phyloP scores from a whole-genome alignment of 2,329 filamentous ascomycete species.

The Ophiostoma tasmaniense region DNA sequence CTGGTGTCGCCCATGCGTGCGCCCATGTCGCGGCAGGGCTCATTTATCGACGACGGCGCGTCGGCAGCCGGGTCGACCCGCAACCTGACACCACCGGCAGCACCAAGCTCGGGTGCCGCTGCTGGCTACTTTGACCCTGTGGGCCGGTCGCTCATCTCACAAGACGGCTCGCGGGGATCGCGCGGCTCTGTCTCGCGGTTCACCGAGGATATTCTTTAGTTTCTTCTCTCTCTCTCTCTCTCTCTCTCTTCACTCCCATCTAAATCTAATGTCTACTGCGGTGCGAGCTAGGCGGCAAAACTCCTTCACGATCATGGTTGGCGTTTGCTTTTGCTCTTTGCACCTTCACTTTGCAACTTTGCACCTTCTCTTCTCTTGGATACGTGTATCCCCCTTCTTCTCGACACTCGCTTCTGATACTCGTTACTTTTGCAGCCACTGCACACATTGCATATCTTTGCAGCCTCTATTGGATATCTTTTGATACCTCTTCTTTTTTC shows the following conservation, averaged over 20 bases:
- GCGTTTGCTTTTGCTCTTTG: conserved; percentile 14
- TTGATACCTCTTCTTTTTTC: neutral
- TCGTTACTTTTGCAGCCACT: neutral
- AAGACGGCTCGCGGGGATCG: conserved; percentile 18
- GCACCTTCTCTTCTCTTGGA: neutral
- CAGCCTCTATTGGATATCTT: neutral
- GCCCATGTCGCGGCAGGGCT: conserved; percentile 48
- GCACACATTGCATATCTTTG: conserved; percentile 2
- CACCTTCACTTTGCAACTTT: neutral
- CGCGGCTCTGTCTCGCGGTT: conserved; percentile 19
- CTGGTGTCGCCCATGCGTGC: neutral
- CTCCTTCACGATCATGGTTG: conserved; percentile 13
- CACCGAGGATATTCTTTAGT: conserved; percentile 19
- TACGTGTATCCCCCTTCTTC: neutral
- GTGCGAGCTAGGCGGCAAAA: neutral
- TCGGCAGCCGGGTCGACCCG: neutral
- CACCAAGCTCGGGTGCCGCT: neutral
- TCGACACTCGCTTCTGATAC: conserved; percentile 12
- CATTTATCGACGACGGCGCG: conserved; percentile 31
- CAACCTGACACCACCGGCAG: conserved; percentile 13
- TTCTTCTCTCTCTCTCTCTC: neutral
- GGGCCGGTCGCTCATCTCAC: conserved; percentile 19
- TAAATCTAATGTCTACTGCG: neutral
- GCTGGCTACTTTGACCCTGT: conserved; percentile 17
- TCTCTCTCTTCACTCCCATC: neutral